Base-by-base conservation (phyloP, 345 rosid genomes). In the Gossypium raimondii region DNA sequence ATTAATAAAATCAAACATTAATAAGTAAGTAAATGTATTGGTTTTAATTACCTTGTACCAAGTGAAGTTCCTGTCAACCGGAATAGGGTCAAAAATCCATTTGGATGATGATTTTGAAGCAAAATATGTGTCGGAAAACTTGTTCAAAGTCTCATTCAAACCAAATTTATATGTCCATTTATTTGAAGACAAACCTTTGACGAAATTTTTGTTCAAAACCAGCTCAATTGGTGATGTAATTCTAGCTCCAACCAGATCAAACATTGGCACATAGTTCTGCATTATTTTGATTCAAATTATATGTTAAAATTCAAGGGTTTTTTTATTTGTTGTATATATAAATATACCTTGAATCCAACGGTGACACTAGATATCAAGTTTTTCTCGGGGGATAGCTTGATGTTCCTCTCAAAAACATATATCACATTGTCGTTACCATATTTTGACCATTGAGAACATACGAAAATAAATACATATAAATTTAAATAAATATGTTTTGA, bases 31-130 rank as follows among this genome's bases (percentile, higher is more conserved):
- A n/a, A 53, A 55, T 2, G 25, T 20, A 57, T 22, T 20, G 61
- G 3, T 38, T 41, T 24, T 11, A 27, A 60, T 47, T 73, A 87
- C 85, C 89, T 81, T 86, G 75, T 88, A 88, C 91, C 88, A 88
- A 4, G 82, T 43, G 43, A 84, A 81, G 18, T 52, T 5, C 29
- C 12, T 14, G 20, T 9, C 38, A 4, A 9, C 24, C 12, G 84
- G 84, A 24, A 79, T 77, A 9, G 47, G 16, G 3, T 13, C 44
- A 1, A 34, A 8, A 1, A 64, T 2, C 84, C 84, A 88, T 17
- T 51, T 14, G 11, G 16, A 9, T 8, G 58, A n/a, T 55, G 11
- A 7, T 55, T 10, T 38, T 29, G 14, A 67, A 47, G 24, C 6
- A 53, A 0, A 53, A 20, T 58, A 2, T 3, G 48, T 65, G 43